Evolutionary conservation across 345 rosid species (phyloP).

Genomic region (Citrus cavaleriei): DNA sequence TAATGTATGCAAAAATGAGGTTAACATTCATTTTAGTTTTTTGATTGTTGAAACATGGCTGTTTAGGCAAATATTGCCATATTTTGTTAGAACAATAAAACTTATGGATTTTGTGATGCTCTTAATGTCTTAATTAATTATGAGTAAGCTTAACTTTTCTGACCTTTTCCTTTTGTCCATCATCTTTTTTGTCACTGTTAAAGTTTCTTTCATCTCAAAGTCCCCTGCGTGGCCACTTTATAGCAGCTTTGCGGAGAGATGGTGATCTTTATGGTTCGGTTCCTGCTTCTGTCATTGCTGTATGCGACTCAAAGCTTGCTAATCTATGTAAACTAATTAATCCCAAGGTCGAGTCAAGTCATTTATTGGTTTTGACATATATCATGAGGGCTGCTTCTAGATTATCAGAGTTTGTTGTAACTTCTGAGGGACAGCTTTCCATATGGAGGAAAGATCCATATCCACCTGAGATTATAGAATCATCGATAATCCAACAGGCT

Average conservation of each 20-base stretch:
- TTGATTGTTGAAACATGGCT: background rate
- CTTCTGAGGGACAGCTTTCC: slow-evolving; percentile 42
- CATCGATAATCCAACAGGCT: slow-evolving; percentile 33
- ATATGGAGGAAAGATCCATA: slow-evolving; percentile 49
- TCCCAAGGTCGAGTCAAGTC: slow-evolving; percentile 59
- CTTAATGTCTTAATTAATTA: background rate
- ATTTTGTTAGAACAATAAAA: background rate
- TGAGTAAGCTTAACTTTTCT: background rate
- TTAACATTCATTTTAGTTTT: background rate
- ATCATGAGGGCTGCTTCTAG: slow-evolving; percentile 65
- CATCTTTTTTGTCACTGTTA: slow-evolving; percentile 13
- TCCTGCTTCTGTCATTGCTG: slow-evolving; percentile 74
- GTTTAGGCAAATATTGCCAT: background rate
- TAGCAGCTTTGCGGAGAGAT: slow-evolving; percentile 62
- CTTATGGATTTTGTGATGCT: background rate
- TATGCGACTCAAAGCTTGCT: slow-evolving; percentile 57
- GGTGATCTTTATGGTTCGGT: slow-evolving; percentile 58
- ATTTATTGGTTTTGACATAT: slow-evolving; percentile 47
- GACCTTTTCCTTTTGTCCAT: background rate
- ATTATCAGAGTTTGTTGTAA: slow-evolving; percentile 39
- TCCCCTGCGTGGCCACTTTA: slow-evolving; percentile 80
- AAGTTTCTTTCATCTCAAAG: slow-evolving; percentile 69
- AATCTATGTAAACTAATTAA: slow-evolving; percentile 64
- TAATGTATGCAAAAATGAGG: background rate
- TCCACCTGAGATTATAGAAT: slow-evolving; percentile 46